These are phyloP conservation scores for Phytopythium aichiense DNA, from an alignment of 352 stramenopile species.

Conservation along the genomic window DNA sequence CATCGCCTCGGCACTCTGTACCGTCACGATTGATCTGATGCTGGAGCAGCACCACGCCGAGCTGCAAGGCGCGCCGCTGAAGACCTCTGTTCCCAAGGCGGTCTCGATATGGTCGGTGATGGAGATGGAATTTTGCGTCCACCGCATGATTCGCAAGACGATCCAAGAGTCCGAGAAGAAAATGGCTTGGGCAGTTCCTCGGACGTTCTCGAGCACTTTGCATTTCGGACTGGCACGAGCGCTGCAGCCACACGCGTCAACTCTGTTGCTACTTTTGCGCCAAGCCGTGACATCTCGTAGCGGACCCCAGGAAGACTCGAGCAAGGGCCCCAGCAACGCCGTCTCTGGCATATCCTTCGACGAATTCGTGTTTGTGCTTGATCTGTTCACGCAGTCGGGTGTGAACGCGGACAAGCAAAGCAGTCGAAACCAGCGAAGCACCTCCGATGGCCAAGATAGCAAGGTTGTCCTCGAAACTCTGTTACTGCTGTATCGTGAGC, in stretches of 20 bases:
- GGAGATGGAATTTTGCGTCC: slow-evolving; percentile 50
- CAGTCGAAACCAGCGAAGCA: neutral
- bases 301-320: slow-evolving; percentile 4
- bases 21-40: slow-evolving; percentile 33
- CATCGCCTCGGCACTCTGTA: slow-evolving; percentile 48
- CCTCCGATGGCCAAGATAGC: neutral
- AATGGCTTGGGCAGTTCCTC: slow-evolving; percentile 28
- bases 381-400: neutral
- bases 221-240: slow-evolving; percentile 30
- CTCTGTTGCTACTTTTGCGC: slow-evolving; percentile 19
- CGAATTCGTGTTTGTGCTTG: slow-evolving; percentile 1
- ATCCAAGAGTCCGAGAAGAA: slow-evolving; percentile 18
- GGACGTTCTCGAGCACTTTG: slow-evolving; percentile 27
- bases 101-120: slow-evolving; percentile 46
- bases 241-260: slow-evolving; percentile 21
- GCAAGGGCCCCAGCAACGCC: neutral
- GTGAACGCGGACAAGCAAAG: neutral
- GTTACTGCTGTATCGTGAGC: slow-evolving; percentile 28
- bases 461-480: slow-evolving; percentile 20
- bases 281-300: neutral
- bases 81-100: slow-evolving; percentile 7
- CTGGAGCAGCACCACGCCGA: slow-evolving; percentile 8
- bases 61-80: neutral
- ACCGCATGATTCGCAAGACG: slow-evolving; percentile 43
- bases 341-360: slow-evolving; percentile 3